Evolutionary conservation across 169 alveolate genomes (phyloP), one percentile per base, ranked within the genome.

Genomic region (Cryptosporidium xiaoi): DNA sequence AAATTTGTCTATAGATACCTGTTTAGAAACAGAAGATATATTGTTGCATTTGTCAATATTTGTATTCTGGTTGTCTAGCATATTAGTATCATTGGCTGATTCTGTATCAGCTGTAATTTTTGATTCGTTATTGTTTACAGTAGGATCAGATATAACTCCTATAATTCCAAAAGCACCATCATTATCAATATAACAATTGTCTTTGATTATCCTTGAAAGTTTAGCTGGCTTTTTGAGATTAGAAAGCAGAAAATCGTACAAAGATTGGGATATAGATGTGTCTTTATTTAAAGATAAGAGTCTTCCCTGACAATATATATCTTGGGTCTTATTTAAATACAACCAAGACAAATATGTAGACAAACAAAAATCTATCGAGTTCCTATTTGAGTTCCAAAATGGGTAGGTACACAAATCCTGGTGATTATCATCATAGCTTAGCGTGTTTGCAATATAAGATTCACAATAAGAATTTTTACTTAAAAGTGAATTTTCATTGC

Each of bases 311-410:
- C 94, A 94, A 60, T 84, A 92, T n/a, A 92, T 83, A 36, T 91
- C 82, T 55, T 96, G 95, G 1, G 95, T 94, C 16, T 95, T 90
- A 66, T 95, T 92, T 71, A 95, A 90, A 58, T 95, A 92, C 18
- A 94, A 84, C 98, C 98, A 95, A 66, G 90, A 92, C 82, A 95
- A 85, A 90, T 95, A 95, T 6, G 96, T 94, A 44, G 97, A 93
- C 48, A 95, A 68, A 68, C 96, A 94, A 87, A 94, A 95, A 83
- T 95, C 98, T 34, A 93, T 94, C 20, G 97, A 90, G 71, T 91
- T 90, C 53, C 93, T 89, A 18, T 95, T 92, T 4, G 90, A 71
- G 60, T 89, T 93, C 97, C 97, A 95, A 44, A 95, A 90, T 5
- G 98, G 98, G 83, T 93, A 94, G 6, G 91, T 89, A 8, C 10